Base-by-base conservation (phyloP, 176 grass and related monocot species). In the Carex littledalei region DNA sequence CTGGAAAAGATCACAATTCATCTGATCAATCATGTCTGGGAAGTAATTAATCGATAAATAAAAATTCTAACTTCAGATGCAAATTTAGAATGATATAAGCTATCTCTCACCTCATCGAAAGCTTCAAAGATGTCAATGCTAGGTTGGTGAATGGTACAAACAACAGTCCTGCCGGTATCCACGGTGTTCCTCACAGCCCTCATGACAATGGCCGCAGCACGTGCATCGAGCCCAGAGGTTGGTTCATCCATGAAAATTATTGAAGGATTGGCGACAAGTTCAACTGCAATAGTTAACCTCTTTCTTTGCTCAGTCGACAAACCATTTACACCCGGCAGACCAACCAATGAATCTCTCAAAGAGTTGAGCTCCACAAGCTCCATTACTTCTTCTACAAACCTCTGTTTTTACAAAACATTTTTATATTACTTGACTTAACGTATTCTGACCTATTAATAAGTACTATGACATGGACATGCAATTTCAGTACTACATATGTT, bases 171-270 rank as follows among this genome's bases (percentile, higher is more conserved):
- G 43, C 94, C 94, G 15, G 92, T 97, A 80, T 94, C 87, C 45
- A 97, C 92, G 15, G 94, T 97, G 61, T 94, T 97, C 63, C 94
- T 92, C 32, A 94, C 92, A 37, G 94, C 89, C 65, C 94, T 94
- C 94, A 97, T 97, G 59, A 97, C 94, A 89, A 97, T 97, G 70
- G 94, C 94, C 29, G 92, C 92, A 39, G 94, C 94, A 58, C 94
- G 88, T 59, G 94, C 94, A 81, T 97, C 94, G 24, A 97, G 92
- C 57, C 94, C 94, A 1, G 94, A 97, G 60, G 94, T 97, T 45
- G 94, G 94, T 80, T 97, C 94, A 88, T 97, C 94, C 94, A 97
- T 97, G 79, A 97, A 97, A 86, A 97, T 91, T 54, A 97, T 97
- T 0, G 94, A 97, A 21, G 94, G 94, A 83, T 94, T 97, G 31